Percentiles rank a stretch among this genome's conserved stretches.
Evolutionary conservation across 2,329 filamentous ascomycete genomes (phyloP).

Genomic region (Colletotrichum zoysiae): DNA sequence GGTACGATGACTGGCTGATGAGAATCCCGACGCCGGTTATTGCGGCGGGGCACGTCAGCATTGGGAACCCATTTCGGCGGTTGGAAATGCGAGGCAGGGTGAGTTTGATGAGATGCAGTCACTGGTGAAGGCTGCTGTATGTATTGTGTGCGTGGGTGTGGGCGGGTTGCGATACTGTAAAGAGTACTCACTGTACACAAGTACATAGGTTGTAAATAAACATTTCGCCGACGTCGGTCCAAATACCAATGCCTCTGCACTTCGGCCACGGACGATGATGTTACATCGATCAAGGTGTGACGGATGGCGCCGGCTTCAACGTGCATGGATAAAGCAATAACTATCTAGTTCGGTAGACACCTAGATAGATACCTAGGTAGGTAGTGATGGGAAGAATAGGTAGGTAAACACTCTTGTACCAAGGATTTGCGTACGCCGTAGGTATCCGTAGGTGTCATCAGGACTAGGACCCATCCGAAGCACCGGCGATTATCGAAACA

Average conservation of each 20-base stretch:
- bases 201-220: not conserved
- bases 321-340: not conserved
- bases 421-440: not conserved
- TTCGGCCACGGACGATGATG: not conserved
- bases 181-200: too few species aligned
- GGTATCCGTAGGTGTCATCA: too few species aligned
- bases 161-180: not conserved
- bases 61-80: not conserved
- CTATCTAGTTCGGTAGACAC: not conserved
- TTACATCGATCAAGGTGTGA: not conserved
- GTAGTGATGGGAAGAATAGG: not conserved
- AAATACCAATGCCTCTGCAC: not conserved
- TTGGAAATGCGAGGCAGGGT: conserved; percentile 26
- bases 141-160: not conserved
- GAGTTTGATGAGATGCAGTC: conserved; percentile 31
- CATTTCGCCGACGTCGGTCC: not conserved
- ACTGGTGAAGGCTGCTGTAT: not conserved
- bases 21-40: conserved; percentile 18
- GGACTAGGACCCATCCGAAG: conserved; percentile 34
- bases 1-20: not conserved
- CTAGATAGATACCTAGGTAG: not conserved
- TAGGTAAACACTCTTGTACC: conserved; percentile 1
- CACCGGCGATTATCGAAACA: conserved; percentile 34
- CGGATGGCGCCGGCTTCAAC: not conserved
- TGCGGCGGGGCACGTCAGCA: conserved; percentile 23